Conservation (phyloP, 345 rosid species). For the Limnanthes douglasii region DNA sequence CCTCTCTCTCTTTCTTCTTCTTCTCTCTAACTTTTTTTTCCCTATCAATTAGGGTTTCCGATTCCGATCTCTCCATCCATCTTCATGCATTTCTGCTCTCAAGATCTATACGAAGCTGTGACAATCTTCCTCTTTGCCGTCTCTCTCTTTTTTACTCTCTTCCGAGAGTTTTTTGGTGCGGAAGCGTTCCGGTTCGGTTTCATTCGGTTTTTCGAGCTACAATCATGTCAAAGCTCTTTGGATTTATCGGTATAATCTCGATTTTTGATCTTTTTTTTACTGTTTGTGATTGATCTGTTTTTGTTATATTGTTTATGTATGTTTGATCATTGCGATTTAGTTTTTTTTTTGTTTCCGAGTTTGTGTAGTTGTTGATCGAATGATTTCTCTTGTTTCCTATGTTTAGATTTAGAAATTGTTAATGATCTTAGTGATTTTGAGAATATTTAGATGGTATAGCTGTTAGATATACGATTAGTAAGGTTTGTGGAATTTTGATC, state of each 20-base stretch:
- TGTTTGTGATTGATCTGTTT: slow-evolving; percentile 1
- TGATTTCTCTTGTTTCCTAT: too few relatives aligned
- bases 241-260: slow-evolving; percentile 37
- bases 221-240: slow-evolving; percentile 67
- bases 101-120: slow-evolving; percentile 4
- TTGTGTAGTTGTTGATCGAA: too few relatives aligned
- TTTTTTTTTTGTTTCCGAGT: background rate
- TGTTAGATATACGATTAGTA: too few relatives aligned
- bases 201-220: slow-evolving; percentile 25
- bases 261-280: background rate
- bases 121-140: slow-evolving; percentile 10
- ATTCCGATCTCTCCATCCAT: slow-evolving; percentile 11
- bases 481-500: too few relatives aligned
- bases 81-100: slow-evolving; percentile 40
- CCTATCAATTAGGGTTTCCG: slow-evolving; percentile 70
- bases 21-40: slow-evolving; percentile 30
- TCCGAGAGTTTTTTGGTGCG: slow-evolving; percentile 43
- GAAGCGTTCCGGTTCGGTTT: slow-evolving; percentile 16
- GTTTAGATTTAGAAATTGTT: too few relatives aligned
- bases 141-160: slow-evolving; percentile 54
- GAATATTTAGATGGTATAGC: too few relatives aligned
- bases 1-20: background rate
- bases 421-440: too few relatives aligned
- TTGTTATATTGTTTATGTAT: background rate
- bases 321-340: slow-evolving; percentile 2